phyloP scores from a whole-genome alignment of 208 protist species.

The Jaenimonas drosophilae region DNA sequence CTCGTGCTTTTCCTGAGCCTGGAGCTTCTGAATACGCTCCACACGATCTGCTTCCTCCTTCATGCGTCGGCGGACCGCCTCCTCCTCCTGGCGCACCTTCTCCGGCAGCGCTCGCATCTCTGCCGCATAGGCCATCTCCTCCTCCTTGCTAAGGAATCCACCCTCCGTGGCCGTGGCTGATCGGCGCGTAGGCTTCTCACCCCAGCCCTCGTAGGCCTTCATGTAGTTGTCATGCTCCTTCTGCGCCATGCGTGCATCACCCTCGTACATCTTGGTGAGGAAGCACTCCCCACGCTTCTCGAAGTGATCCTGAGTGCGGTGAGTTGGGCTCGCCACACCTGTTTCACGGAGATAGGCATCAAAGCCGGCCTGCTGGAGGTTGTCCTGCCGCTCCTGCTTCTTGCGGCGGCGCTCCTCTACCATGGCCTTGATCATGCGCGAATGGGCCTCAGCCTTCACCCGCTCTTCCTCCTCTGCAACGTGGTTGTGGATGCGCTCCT shows the following conservation, averaged over 20 bases:
- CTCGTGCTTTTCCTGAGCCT: conserved; percentile 59
- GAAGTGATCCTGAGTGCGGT: conserved; percentile 69
- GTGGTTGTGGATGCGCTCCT: conserved; percentile 21
- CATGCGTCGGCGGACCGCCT: conserved; percentile 15
- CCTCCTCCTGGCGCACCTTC: conserved; percentile 25
- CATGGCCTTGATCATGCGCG: conserved; percentile 23
- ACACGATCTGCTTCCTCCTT: conserved; percentile 29
- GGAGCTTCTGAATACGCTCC: conserved; percentile 37
- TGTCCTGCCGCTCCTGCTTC: conserved; percentile 47
- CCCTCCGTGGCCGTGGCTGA: conserved; percentile 24
- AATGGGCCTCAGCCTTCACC: conserved; percentile 20
- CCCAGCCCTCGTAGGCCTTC: background rate
- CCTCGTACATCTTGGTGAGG: conserved; percentile 21
- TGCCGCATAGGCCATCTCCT: conserved; percentile 44
- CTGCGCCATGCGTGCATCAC: conserved; percentile 14
- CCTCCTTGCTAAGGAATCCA: conserved; percentile 50
- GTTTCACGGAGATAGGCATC: conserved; percentile 17
- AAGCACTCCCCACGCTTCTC: conserved; percentile 43
- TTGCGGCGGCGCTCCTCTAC: conserved; percentile 11
- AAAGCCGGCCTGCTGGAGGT: conserved; percentile 23
- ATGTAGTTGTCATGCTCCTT: conserved; percentile 3
- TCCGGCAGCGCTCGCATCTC: conserved; percentile 56
- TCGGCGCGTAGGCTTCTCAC: conserved; percentile 1
- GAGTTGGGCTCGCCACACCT: conserved; percentile 12
- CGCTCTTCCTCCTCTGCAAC: conserved; percentile 16